Conservation (phyloP, 2,329 filamentous ascomycete species). For the Zymoseptoria passerinii region DNA sequence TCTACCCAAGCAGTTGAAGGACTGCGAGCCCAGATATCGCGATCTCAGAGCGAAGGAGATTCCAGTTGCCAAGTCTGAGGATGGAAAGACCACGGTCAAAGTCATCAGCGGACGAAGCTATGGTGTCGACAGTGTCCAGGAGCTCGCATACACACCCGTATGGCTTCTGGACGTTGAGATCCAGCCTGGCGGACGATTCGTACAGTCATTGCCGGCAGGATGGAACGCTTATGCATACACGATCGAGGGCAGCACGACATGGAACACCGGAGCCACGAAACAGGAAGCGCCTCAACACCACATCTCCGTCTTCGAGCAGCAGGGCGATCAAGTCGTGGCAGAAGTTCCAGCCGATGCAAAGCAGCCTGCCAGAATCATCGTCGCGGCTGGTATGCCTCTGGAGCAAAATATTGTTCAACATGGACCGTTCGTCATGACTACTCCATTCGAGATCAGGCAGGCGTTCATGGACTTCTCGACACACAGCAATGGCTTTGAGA, state of each 20-base stretch:
- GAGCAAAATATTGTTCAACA: conserved; percentile 78
- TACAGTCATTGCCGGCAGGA: conserved; percentile 64
- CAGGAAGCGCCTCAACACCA: conserved; percentile 60
- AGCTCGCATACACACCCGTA: conserved; percentile 93
- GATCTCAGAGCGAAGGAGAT: conserved; percentile 75
- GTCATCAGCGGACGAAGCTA: conserved; percentile 82
- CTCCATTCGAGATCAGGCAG: conserved; percentile 64
- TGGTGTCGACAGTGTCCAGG: conserved; percentile 77
- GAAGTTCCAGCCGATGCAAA: conserved; percentile 60
- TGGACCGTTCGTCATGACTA: conserved; percentile 73
- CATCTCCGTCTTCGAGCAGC: conserved; percentile 79
- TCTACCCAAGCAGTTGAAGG: conserved; percentile 70
- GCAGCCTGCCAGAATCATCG: conserved; percentile 52
- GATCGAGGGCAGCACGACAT: conserved; percentile 62
- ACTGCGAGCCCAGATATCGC: conserved; percentile 84
- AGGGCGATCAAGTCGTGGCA: conserved; percentile 67
- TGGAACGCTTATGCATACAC: conserved; percentile 92
- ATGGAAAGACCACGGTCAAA: conserved; percentile 69
- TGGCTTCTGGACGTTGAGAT: conserved; percentile 85
- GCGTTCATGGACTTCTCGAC: conserved; percentile 69
- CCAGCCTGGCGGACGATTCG: conserved; percentile 66
- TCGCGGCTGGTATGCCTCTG: conserved; percentile 71
- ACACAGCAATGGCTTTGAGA: conserved; percentile 69
- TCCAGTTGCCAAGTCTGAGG: conserved; percentile 61
- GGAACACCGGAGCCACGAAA: conserved; percentile 47